Conservation (phyloP, 352 stramenopile genomes). For the Phytophthora aleatoria region DNA sequence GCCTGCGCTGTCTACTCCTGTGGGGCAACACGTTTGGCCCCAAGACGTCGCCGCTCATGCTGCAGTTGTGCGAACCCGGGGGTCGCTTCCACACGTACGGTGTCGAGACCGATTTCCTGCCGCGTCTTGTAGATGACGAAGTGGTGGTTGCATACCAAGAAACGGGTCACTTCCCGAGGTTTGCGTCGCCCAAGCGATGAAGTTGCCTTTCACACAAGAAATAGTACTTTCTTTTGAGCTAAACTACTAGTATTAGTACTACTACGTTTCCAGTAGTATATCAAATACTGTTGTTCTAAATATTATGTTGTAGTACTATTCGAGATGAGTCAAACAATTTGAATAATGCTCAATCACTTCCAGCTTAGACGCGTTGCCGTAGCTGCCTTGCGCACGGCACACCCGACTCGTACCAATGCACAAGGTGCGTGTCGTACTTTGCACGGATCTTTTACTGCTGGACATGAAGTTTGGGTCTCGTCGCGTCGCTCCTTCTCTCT, state of each 20-base stretch:
- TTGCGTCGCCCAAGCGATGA: slow-evolving; percentile 56
- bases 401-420: not conserved
- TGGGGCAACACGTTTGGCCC: slow-evolving; percentile 77
- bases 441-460: slow-evolving; percentile 5
- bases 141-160: slow-evolving; percentile 65
- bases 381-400: not conserved
- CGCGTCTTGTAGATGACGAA: slow-evolving; percentile 33
- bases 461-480: slow-evolving; percentile 3
- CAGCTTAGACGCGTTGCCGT: not conserved
- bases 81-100: slow-evolving; percentile 42
- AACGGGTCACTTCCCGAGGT: slow-evolving; percentile 32
- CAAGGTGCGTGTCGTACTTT: not conserved
- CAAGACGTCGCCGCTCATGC: slow-evolving; percentile 37
- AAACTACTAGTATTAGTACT: too few species aligned
- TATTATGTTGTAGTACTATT: too few species aligned
- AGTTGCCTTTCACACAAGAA: not conserved
- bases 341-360: slow-evolving; percentile 30
- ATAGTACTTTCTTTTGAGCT: too few species aligned
- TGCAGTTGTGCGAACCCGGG: slow-evolving; percentile 42
- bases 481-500: slow-evolving; percentile 9
- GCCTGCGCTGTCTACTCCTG: slow-evolving; percentile 52
- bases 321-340: not conserved
- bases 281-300: too few species aligned
- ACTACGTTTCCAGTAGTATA: too few species aligned
- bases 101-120: slow-evolving; percentile 66